Evolutionary conservation across 192 early-diverging fungal species (phyloP).

Genomic region (Gigaspora rosea): DNA sequence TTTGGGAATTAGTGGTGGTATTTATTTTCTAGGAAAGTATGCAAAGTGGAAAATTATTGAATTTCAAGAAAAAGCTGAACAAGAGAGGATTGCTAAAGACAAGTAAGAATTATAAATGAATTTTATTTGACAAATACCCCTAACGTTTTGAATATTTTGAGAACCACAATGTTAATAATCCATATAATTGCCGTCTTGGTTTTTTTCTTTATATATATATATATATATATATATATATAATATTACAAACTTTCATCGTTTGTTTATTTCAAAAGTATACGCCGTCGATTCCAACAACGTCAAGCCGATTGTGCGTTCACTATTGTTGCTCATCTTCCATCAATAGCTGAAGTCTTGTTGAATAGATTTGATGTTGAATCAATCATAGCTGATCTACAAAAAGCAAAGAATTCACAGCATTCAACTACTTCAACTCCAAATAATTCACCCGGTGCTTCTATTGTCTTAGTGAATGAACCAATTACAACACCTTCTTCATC

Average conservation of each 20-base stretch:
- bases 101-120: conserved; percentile 56
- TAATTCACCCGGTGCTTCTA: background rate
- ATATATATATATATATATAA: background rate
- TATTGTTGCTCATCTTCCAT: conserved; percentile 80
- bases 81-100: conserved; percentile 72
- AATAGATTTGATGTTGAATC: conserved; percentile 80
- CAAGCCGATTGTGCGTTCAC: conserved; percentile 89
- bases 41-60: conserved; percentile 72
- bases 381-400: conserved; percentile 65
- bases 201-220: background rate
- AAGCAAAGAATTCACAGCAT: conserved; percentile 36
- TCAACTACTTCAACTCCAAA: background rate
- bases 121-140: background rate
- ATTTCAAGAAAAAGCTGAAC: conserved; percentile 63
- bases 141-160: background rate
- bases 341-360: conserved; percentile 76
- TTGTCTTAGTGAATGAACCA: conserved; percentile 29
- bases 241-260: background rate
- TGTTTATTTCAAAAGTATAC: conserved; percentile 61
- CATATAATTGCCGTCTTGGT: background rate
- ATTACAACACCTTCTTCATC: conserved; percentile 7
- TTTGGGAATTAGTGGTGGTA: conserved; percentile 67
- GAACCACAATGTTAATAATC: background rate
- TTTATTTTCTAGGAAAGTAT: conserved; percentile 74
- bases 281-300: conserved; percentile 91